Evolutionary conservation across 1,284 basidiomycete species (phyloP), one percentile per base, ranked within the genome.

Genomic region (Lentinula novae-zelandiae): DNA sequence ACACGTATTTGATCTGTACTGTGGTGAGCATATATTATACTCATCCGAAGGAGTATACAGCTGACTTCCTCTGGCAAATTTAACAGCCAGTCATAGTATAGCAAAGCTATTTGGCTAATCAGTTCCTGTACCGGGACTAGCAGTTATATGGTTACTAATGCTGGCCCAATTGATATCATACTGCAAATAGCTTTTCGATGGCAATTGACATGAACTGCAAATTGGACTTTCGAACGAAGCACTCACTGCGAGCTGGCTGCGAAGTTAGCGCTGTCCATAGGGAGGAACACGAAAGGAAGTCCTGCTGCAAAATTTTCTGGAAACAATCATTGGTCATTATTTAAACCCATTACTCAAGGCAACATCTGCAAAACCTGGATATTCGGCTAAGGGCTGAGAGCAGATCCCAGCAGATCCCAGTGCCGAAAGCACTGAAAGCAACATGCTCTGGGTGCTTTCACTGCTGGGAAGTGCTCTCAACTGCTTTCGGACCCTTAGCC

Each of bases 21-120:
- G 8, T 5, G 36, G 13, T 42, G 7, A 40, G n/a, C n/a, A 27
- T 7, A 3, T 53, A 2, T 36, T 10, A 10, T 5, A 34, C 17
- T 10, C 0, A 46, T 20, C n/a, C 7, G 6, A 5, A 54, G 20
- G 17, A 8, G 12, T 15, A 22, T 9, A 7, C 15, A 13, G 4
- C 10, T 22, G 9, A 54, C 53, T 49, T 69, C 69, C 64, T 62
- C 64, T 1, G 53, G 57, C 13, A 70, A 68, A 39, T 67, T 70
- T 13, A 69, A 62, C 13, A 60, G 27, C 58, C 67, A 69, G 31
- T 69, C 67, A 38, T 66, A 68, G 20, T 66, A 68, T 9, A 68
- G 59, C 8, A 68, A 56, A 10, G 64, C 67, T 67, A n/a, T 20
- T 8, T 42, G 40, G 7, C 13, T 4, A 2, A 22, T 53, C 42